A percentile compares a stretch with the other conserved stretches of the same genome.
phyloP scores from a whole-genome alignment of 805 yeast genomes.

The Debaryomyces prosopidis region DNA sequence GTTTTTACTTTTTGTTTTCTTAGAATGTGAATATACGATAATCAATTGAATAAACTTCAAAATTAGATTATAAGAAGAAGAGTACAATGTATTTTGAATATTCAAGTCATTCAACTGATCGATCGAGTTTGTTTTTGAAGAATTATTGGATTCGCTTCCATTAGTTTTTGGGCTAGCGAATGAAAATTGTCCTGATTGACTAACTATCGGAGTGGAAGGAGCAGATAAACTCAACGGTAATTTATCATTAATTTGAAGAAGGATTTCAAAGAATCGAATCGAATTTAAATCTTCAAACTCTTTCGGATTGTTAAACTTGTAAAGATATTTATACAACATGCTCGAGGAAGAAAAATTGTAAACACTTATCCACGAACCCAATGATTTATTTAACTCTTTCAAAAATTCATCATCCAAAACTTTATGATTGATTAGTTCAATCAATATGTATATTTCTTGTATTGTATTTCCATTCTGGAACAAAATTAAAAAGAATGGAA shows the following conservation, averaged over 20 bases:
- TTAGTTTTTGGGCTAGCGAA: not conserved
- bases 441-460: constrained; percentile 26
- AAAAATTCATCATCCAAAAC: constrained; percentile 30
- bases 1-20: constrained; percentile 29
- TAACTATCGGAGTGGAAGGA: constrained; percentile 40
- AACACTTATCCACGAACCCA: constrained; percentile 29
- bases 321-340: constrained; percentile 21
- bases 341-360: constrained; percentile 16
- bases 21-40: constrained; percentile 34
- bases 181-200: constrained; percentile 4
- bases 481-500: constrained; percentile 34
- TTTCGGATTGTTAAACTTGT: constrained; percentile 19
- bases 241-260: constrained; percentile 40
- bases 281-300: constrained; percentile 37
- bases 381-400: constrained; percentile 22
- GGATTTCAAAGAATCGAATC: constrained; percentile 30
- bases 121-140: not conserved
- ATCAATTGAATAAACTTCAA: constrained; percentile 34
- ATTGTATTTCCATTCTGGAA: constrained; percentile 25
- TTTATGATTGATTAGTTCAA: constrained; percentile 34
- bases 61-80: constrained; percentile 33
- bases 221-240: constrained; percentile 45
- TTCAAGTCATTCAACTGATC: not conserved
- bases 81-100: constrained; percentile 10
- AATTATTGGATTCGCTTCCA: not conserved